Evolutionary conservation across 2,329 filamentous ascomycete species (phyloP), one percentile per base, ranked within the genome.

Genomic region (Venturia nashicola): DNA sequence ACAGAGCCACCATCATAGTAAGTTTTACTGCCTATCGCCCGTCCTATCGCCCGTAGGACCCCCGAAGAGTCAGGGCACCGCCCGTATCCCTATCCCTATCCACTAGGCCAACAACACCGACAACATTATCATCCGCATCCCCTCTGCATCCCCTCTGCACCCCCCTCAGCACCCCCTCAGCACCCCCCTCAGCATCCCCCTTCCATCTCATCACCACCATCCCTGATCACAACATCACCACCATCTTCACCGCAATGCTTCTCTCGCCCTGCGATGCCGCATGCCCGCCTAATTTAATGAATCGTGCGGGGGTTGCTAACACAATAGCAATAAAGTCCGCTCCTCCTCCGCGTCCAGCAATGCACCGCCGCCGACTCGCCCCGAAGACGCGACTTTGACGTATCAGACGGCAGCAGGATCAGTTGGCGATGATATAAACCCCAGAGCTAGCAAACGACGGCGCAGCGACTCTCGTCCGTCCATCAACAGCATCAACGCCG

Each of bases 401-500:
- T 57, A 57, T 36, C 51, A 57, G 51, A 57, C 51, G 51, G 51
- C 18, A 34, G 27, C 51, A 34, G 51, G 51, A 36, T 16, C 20
- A 20, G 51, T 23, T 48, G 36, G 43, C 48, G 61, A 63, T 14
- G 61, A 63, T 27, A 63, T 63, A 57, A 63, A 57, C 40, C 61
- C 61, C n/a, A 36, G 61, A 55, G 46, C 46, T 51, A 48, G 44
- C 48, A 63, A 63, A 39, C 61, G 61, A 46, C 57, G 61, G 36
- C 46, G 61, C 32, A 40, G 43, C 32, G 61, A 63, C 39, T 55
- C 44, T 43, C 59, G 59, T 16, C 34, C 12, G 20, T 55, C 61
- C 46, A 55, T 51, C 46, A 46, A 63, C 61, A 51, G 46, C 48
- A 63, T 63, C 61, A 46, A 39, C 46, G 61, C 61, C n/a, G 61